These are phyloP conservation scores for Lomentospora prolificans DNA, from an alignment of 2,329 filamentous ascomycete species.

Conservation along the genomic window DNA sequence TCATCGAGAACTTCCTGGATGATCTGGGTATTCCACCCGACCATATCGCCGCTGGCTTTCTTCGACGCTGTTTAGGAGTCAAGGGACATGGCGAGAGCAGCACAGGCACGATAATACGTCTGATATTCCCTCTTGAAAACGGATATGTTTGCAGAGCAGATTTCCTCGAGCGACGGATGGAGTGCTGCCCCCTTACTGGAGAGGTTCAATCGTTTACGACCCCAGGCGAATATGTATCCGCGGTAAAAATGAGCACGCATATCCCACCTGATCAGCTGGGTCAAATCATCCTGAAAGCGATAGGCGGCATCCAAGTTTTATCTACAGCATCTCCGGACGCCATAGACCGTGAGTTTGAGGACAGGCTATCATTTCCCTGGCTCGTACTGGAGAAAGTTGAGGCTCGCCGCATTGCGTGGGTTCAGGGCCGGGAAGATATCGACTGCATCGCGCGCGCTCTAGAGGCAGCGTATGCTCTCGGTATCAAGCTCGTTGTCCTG, in stretches of 20 bases:
- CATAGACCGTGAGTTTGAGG: background rate
- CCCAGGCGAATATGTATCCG: background rate
- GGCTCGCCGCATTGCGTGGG: constrained; percentile 8
- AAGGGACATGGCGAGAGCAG: background rate
- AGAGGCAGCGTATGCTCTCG: constrained; percentile 21
- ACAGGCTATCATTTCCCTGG: background rate
- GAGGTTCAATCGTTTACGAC: background rate
- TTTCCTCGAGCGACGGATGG: background rate
- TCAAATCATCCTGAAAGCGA: background rate
- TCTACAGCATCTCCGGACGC: background rate
- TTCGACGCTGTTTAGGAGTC: background rate
- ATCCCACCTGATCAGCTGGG: background rate
- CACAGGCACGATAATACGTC: background rate
- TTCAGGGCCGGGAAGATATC: constrained; percentile 11
- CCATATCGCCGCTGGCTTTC: background rate
- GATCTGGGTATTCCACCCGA: background rate
- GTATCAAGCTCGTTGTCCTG: constrained; percentile 25
- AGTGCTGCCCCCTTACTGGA: background rate
- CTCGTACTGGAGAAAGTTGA: background rate
- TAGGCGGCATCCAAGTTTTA: background rate
- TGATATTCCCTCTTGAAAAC: background rate
- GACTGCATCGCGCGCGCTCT: constrained; percentile 8
- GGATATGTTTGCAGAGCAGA: background rate
- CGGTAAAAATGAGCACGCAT: background rate
- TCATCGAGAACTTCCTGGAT: background rate